Percentiles rank a stretch among this genome's conserved stretches.
Conservation (phyloP, 176 grass and related monocot genomes). For the Alopecurus myosuroides region DNA sequence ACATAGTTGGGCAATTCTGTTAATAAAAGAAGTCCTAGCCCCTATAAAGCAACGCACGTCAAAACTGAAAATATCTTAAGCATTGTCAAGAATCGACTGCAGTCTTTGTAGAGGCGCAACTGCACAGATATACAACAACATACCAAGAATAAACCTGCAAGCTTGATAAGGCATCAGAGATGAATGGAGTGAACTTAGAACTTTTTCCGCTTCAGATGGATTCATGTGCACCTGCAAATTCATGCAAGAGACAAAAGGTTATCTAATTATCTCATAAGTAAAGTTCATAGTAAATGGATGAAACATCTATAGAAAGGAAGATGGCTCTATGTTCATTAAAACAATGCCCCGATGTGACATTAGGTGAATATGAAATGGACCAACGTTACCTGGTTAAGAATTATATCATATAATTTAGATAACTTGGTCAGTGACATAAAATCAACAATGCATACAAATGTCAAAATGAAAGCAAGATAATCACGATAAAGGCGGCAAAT, state of each 20-base stretch:
- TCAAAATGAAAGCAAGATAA: background rate
- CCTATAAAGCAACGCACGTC: background rate
- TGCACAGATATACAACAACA: conserved; percentile 17
- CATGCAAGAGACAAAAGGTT: conserved; percentile 2
- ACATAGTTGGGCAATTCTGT: background rate
- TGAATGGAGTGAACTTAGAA: conserved; percentile 62
- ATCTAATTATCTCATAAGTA: background rate
- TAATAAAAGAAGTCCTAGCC: background rate
- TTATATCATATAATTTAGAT: background rate
- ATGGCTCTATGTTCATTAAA: background rate
- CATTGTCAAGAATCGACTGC: background rate
- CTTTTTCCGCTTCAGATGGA: conserved; percentile 81
- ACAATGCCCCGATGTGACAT: background rate
- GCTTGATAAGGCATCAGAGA: conserved; percentile 89
- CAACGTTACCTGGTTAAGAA: background rate
- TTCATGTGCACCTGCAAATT: conserved; percentile 82
- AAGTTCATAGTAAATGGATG: background rate
- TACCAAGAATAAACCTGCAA: conserved; percentile 97
- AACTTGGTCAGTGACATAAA: background rate
- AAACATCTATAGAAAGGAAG: background rate
- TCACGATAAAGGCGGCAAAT: background rate
- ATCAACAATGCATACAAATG: conserved; percentile 1
- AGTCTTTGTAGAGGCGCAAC: background rate
- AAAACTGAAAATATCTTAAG: conserved; percentile 5
- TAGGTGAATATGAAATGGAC: background rate